Base-by-base conservation (phyloP, 2,329 filamentous ascomycete genomes). In the Capronia epimyces region DNA sequence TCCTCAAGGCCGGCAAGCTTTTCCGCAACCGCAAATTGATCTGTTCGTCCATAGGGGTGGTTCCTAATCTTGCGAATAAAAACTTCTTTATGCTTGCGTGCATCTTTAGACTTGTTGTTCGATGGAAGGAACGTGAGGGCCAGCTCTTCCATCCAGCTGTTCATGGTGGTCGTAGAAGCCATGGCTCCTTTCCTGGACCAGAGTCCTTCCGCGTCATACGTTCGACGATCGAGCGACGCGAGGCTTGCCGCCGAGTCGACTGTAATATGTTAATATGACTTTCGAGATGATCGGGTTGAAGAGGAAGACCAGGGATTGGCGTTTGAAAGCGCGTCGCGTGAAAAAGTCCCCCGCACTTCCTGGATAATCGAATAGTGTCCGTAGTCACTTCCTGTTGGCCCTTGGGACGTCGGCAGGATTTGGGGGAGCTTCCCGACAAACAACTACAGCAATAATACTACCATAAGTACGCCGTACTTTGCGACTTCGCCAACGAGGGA, bases 1-100 rank as follows among this genome's bases (percentile, higher is more conserved):
- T 97, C 93, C 59, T 90, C 84, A 2, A 96, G 74, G 1, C 87
- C 87, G 43, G 81, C 74, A 1, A 91, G 73, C 29, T 76, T 77
- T 31, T 77, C 76, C 32, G 78, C 71, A 16, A 90, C 79, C 39
- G 86, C 82, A 63, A 90, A 90, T 59, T 87, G 85, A 62, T 91
- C 87, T 1, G 84, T 87, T 31, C 84, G 79, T 27, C 79, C 71
- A 64, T 79, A 81, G 41, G 68, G 78, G 58, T 66, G 64, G 31
- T 68, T 59, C 44, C 65, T 70, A 20, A 72, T 54, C 37, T 62
- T 62, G 31, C 60, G 50, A 20, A 49, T 37, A 48, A 63, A 61
- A 20, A 37, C 41, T 9, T 57, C 56, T 41, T 57, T 59, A 31
- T 50, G 42, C 39, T 48, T 57, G 16, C 49, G 56, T 3, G 39